Evolutionary conservation across 129 eudicot species (phyloP).

Genomic region (Flaveria bidentis): DNA sequence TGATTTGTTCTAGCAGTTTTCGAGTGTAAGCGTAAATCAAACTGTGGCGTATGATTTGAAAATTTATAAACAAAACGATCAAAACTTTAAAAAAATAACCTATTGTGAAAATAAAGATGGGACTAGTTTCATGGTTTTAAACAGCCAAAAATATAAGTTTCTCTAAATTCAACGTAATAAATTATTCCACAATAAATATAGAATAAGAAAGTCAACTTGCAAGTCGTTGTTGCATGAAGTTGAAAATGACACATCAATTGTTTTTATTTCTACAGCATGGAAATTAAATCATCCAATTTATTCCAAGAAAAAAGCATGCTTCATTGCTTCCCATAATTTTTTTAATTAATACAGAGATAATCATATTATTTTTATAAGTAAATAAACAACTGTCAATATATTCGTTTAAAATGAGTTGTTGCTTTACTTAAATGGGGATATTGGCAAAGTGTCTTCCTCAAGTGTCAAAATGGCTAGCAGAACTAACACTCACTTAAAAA

Average conservation of each 20-base stretch:
- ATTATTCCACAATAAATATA: not conserved
- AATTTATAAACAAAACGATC: too few species aligned
- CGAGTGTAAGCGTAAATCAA: too few species aligned
- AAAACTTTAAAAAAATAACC: too few species aligned
- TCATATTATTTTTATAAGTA: not conserved
- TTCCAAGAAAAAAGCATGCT: slow-evolving; percentile 17
- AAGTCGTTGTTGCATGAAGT: slow-evolving; percentile 11
- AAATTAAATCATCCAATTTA: slow-evolving; percentile 23
- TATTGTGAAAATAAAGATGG: too few species aligned
- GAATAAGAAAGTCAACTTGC: slow-evolving; percentile 23
- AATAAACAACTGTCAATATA: not conserved
- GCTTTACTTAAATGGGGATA: too few species aligned
- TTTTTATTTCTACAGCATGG: slow-evolving; percentile 27
- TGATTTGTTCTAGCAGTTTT: too few species aligned
- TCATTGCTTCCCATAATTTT: slow-evolving; percentile 12
- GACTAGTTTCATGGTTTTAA: not conserved
- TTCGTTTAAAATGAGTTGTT: too few species aligned
- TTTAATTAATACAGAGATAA: not conserved
- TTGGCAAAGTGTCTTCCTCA: too few species aligned
- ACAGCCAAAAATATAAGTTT: not conserved
- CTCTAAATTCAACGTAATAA: not conserved
- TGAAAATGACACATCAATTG: slow-evolving; percentile 20
- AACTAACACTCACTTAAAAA: too few species aligned
- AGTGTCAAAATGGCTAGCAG: too few species aligned
- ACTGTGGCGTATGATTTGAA: too few species aligned